Percentiles rank a stretch among this genome's conserved stretches.
phyloP scores from a whole-genome alignment of 352 stramenopile species.

The Phytopythium boreale region DNA sequence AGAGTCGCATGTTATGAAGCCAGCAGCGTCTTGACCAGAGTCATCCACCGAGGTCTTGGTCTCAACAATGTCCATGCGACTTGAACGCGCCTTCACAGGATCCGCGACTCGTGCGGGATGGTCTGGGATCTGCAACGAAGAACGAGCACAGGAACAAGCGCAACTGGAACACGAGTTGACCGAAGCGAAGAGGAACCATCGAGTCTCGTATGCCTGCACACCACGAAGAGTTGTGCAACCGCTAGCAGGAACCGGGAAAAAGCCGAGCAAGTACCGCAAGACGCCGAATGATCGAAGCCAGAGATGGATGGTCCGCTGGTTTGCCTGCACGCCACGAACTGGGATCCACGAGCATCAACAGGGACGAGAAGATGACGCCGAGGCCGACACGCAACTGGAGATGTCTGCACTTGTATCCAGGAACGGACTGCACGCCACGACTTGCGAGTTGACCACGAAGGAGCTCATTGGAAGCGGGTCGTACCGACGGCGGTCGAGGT shows the following conservation, averaged over 20 bases:
- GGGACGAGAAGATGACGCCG: neutral
- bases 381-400: too few species aligned
- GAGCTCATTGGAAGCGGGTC: neutral
- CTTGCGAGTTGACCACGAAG: neutral
- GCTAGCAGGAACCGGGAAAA: neutral
- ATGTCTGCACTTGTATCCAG: too few species aligned
- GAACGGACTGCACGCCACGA: neutral
- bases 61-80: too few species aligned
- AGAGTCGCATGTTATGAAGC: too few species aligned
- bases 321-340: neutral
- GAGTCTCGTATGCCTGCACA: neutral
- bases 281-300: neutral
- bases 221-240: neutral
- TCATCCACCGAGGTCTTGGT: too few species aligned
- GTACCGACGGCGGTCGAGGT: neutral
- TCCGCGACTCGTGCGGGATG: too few species aligned
- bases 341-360: neutral
- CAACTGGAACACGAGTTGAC: neutral
- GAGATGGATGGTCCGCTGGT: neutral
- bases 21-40: too few species aligned
- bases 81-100: too few species aligned
- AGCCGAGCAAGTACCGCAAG: neutral
- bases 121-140: too few species aligned
- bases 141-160: neutral
- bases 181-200: neutral